Evolutionary conservation across 73 alveolate species (phyloP).

Genomic region (Breviolum minutum): DNA sequence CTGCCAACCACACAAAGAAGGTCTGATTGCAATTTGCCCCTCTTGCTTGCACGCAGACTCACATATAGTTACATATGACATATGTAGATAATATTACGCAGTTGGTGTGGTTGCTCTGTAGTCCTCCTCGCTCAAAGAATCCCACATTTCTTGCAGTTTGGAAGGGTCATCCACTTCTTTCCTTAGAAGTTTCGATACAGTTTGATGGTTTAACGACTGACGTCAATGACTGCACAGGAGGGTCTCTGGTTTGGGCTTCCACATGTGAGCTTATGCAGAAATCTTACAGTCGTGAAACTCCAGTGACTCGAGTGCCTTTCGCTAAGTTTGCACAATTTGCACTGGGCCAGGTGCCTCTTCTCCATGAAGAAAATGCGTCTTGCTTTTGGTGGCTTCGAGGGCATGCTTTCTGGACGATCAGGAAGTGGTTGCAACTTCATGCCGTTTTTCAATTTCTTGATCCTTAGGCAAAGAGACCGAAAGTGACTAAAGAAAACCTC

Average conservation of each 20-base stretch:
- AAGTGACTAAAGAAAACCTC: not conserved
- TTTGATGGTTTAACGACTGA: no score
- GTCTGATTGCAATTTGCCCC: not conserved
- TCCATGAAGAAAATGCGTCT: slow-evolving; percentile 53
- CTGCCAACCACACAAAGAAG: not conserved
- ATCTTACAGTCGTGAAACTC: no score
- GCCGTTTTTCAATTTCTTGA: slow-evolving; percentile 73
- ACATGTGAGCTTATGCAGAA: no score
- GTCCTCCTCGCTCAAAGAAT: slow-evolving; percentile 66
- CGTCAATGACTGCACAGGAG: no score
- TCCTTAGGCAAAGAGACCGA: not conserved
- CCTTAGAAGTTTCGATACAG: not conserved
- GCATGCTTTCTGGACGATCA: slow-evolving; percentile 66
- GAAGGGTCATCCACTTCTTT: slow-evolving; percentile 62
- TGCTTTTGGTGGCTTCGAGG: slow-evolving; percentile 61
- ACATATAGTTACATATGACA: no score
- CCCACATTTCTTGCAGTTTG: slow-evolving; percentile 78
- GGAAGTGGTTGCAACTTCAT: slow-evolving; percentile 67
- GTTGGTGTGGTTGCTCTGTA: not conserved
- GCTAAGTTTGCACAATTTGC: no score
- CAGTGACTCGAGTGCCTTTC: no score
- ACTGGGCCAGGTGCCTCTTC: slow-evolving; percentile 37
- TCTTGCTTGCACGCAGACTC: no score
- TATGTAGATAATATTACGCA: no score
- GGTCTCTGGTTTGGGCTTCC: no score